Evolutionary conservation across 208 protist species (phyloP).

Genomic region (Trypanosomatidae sp.): DNA sequence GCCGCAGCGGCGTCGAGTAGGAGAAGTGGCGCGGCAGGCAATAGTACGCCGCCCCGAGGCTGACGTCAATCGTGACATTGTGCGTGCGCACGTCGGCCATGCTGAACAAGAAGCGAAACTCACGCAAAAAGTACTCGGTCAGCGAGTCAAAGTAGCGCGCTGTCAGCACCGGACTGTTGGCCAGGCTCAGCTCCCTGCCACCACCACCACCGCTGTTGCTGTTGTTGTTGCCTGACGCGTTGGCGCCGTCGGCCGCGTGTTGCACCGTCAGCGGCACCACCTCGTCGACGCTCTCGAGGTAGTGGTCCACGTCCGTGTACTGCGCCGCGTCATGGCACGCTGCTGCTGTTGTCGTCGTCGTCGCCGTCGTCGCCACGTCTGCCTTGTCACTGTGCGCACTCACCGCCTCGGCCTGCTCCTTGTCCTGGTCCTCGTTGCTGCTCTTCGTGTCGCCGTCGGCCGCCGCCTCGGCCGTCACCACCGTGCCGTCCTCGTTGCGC

Average conservation of each 20-base stretch:
- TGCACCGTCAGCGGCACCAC: slow-evolving; percentile 35
- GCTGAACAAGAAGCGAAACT: slow-evolving; percentile 47
- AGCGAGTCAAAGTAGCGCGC: slow-evolving; percentile 43
- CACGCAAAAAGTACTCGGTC: slow-evolving; percentile 51
- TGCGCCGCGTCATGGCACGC: slow-evolving; percentile 1
- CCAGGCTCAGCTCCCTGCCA: slow-evolving; percentile 21
- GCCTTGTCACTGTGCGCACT: neutral
- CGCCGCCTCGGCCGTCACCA: neutral
- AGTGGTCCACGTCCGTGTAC: slow-evolving; percentile 26
- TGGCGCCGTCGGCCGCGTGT: no score
- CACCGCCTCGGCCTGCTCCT: neutral
- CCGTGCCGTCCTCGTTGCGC: slow-evolving; percentile 3
- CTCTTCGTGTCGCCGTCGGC: slow-evolving; percentile 1
- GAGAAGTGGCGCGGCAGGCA: slow-evolving; percentile 62
- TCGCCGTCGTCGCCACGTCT: neutral
- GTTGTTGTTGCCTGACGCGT: no score
- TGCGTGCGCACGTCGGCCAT: slow-evolving; percentile 64
- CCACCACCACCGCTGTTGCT: slow-evolving; percentile 1
- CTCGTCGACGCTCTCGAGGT: slow-evolving; percentile 17
- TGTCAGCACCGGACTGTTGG: slow-evolving; percentile 65
- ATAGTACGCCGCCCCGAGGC: slow-evolving; percentile 72
- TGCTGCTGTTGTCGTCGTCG: neutral
- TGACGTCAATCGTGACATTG: slow-evolving; percentile 58
- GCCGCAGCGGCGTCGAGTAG: slow-evolving; percentile 61
- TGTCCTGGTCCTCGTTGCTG: slow-evolving; percentile 6